phyloP scores from a whole-genome alignment of 176 grass and related monocot species.

The Oryza glumipatula region DNA sequence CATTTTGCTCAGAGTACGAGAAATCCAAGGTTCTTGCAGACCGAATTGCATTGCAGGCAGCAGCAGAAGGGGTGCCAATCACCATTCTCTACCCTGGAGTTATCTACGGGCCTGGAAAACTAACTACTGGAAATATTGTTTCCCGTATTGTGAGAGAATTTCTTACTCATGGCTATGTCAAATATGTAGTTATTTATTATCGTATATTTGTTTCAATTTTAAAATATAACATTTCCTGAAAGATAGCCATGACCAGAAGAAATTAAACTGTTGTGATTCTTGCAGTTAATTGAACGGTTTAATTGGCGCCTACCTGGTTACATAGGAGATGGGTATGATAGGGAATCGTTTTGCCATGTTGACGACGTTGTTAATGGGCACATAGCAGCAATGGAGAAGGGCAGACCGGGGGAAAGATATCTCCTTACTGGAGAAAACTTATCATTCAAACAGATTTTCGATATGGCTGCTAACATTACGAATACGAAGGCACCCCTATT shows the following conservation, averaged over 20 bases:
- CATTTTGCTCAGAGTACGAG: conserved; percentile 95
- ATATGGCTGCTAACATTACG: conserved; percentile 72
- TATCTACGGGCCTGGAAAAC: conserved; percentile 82
- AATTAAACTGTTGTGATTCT: conserved; percentile 21
- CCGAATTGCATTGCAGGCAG: conserved; percentile 77
- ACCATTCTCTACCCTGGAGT: conserved; percentile 83
- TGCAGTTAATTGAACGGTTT: conserved; percentile 92
- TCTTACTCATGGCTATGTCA: conserved; percentile 8
- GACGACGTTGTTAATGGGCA: conserved; percentile 93
- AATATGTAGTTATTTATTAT: conserved; percentile 10
- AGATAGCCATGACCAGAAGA: conserved; percentile 37
- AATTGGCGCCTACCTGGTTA: conserved; percentile 90
- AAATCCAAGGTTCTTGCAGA: conserved; percentile 90
- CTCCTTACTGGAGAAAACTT: conserved; percentile 84
- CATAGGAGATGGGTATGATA: conserved; percentile 79
- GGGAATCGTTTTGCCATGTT: conserved; percentile 74
- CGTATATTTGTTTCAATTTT: conserved; percentile 7
- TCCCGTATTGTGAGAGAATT: conserved; percentile 68
- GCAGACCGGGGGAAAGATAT: conserved; percentile 78
- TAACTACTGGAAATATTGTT: conserved; percentile 87
- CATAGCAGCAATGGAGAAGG: conserved; percentile 81
- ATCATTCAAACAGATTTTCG: conserved; percentile 73
- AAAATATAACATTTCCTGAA: neutral
- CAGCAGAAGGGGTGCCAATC: conserved; percentile 70
- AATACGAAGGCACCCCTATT: conserved; percentile 69